Conservation (phyloP, 148 eudicot species). For the Heliosperma pusillum region DNA sequence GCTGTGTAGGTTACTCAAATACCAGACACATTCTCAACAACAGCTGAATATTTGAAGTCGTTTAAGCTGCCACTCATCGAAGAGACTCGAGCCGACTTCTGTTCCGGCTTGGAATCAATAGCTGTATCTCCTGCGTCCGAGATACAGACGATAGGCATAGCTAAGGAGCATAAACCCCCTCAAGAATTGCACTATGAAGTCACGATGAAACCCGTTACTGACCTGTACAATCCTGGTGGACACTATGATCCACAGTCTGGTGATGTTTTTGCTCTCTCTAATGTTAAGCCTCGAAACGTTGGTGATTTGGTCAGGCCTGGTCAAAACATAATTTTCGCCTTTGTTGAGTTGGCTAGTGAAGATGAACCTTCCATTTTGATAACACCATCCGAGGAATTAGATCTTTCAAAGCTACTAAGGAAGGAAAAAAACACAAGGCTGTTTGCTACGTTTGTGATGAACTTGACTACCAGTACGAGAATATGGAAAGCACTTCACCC, state of each 20-base stretch:
- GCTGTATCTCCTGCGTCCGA: conserved; percentile 26
- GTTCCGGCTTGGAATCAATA: conserved; percentile 29
- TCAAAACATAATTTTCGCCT: conserved; percentile 31
- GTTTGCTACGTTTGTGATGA: conserved; percentile 26
- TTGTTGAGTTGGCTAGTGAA: conserved; percentile 4
- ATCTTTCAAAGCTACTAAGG: background rate
- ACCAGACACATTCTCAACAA: conserved; percentile 37
- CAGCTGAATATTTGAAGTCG: conserved; percentile 31
- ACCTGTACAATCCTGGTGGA: background rate
- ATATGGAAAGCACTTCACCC: conserved; percentile 22
- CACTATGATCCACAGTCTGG: conserved; percentile 29
- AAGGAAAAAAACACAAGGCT: background rate
- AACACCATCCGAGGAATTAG: background rate
- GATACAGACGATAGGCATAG: conserved; percentile 1
- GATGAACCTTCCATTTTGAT: conserved; percentile 3
- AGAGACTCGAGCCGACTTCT: conserved; percentile 52
- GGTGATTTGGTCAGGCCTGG: conserved; percentile 31
- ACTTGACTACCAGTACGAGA: conserved; percentile 26
- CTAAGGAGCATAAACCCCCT: conserved; percentile 18
- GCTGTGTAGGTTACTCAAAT: conserved; percentile 37
- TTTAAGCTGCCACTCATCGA: conserved; percentile 47
- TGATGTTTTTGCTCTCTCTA: conserved; percentile 46
- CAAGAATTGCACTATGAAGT: conserved; percentile 25
- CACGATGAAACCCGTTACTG: background rate
- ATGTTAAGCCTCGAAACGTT: conserved; percentile 25